Evolutionary conservation across 352 stramenopile species (phyloP), one percentile per base, ranked within the genome.

Genomic region (Phytopythium oedochilum): DNA sequence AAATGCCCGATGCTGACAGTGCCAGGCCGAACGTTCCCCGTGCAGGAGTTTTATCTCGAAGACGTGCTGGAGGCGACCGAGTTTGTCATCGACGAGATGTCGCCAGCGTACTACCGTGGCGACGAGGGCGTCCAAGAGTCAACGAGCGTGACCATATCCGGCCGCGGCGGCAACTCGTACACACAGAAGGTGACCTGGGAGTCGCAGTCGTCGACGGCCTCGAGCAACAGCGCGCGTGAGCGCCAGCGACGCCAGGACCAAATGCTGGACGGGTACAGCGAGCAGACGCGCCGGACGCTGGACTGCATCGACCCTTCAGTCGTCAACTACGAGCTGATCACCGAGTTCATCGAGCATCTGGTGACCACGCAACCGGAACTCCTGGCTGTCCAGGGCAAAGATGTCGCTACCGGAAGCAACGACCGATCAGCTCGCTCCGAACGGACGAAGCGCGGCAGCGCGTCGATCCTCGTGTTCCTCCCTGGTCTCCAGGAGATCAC

Each of bases 391-490:
- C 45, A 40, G 40, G 26, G 26, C 6, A 56, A 56, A 43, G 56
- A 50, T 3, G 57, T 57, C 10, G 48, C 31, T 3, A 59, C n/a
- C 11, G 20, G 17, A 17, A 23, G 7, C 10, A 8, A 22, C 22
- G 25, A 35, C 2, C 56, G 57, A 31, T 25, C 53, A 11, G 22
- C 40, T 28, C 20, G 10, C 11, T 12, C 40, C 20, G 23, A 25
- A 20, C 23, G 44, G 6, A 14, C 31, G 1, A 42, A 35, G 25
- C 20, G 17, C 12, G 35, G 35, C 20, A 88, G 74, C 46, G 83
- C 76, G 11, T 96, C 93, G 3, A 96, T 99, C 49, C 76, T 99
- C 20, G 87, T 99, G 0, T 99, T 99, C 69, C 71, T 99, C 14
- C 89, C 94, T 10, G 96, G 96, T 26, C 78, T 92, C 28, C 88